Base-by-base conservation (phyloP, 805 yeast species). In the Candida nanaspora region DNA sequence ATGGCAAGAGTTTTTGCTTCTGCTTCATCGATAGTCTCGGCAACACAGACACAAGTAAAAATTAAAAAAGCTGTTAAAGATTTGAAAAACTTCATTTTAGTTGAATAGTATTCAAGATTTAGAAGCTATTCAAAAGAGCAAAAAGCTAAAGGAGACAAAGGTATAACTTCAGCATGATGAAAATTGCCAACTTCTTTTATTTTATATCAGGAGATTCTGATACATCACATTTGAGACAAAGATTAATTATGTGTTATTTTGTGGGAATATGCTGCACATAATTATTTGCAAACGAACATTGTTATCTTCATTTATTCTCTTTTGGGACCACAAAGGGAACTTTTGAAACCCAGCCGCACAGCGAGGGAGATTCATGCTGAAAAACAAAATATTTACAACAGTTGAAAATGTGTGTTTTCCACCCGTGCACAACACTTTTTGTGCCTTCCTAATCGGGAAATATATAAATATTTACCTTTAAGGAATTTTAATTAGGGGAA, bases 1-100 rank as follows among this genome's bases (percentile, higher is more conserved):
- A 66, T 56, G 3, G 72, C 72, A 13, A 51, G 42, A 2, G 45
- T 36, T 11, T 52, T 45, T 41, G 63, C 63, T 32, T 53, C 51
- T 4, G 42, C 42, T 6, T 53, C 28, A 18, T 52, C 46, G 4
- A 55, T 44, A 4, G 60, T 53, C 11, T 57, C 49, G 11, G 43
- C 32, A 3, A 45, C 32, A 11, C 34, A 26, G 21, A 20, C 23
- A 19, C 34, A 34, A 9, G 28, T 14, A 28, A n/a, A 14, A 18
- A 37, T 18, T 18, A 18, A 32, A 18, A 32, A 4, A 7, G 34
- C 14, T 19, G 16, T 6, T n/a, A 23, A 8, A 11, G 7, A 23
- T 23, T 23, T 23, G 27, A 11, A 23, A 23, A 23, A 8, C 11
- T 23, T 23, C 27, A 23, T 23, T 23, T 7, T n/a, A n/a, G n/a